Evolutionary conservation across 257 asterid species (phyloP).

Genomic region (Primulina tabacum): DNA sequence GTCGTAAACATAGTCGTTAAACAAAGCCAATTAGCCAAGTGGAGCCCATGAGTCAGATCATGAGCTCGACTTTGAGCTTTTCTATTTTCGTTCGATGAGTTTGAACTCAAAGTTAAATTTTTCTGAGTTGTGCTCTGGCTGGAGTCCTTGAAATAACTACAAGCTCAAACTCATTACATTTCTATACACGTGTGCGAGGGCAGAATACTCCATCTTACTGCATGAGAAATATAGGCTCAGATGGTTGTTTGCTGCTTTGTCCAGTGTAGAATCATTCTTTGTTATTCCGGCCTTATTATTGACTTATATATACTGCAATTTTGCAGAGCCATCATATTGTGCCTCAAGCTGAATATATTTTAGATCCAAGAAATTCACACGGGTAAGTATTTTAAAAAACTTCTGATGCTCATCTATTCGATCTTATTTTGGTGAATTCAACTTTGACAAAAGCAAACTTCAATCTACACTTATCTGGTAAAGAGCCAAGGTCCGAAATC

Average conservation of each 20-base stretch:
- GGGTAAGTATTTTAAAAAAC: constrained; percentile 46
- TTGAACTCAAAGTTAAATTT: too few relatives aligned
- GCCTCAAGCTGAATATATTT: constrained; percentile 77
- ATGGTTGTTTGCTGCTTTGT: not conserved
- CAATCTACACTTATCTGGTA: too few relatives aligned
- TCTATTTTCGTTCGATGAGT: too few relatives aligned
- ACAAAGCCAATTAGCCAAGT: too few relatives aligned
- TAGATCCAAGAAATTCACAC: constrained; percentile 66
- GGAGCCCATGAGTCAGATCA: too few relatives aligned
- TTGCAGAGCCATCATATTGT: constrained; percentile 57
- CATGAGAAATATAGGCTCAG: not conserved
- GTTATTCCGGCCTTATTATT: not conserved
- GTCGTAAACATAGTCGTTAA: too few relatives aligned
- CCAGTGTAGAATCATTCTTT: not conserved
- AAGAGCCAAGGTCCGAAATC: not conserved
- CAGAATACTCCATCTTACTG: not conserved
- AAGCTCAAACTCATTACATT: not conserved
- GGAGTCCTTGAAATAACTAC: too few relatives aligned
- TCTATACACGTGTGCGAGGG: not conserved
- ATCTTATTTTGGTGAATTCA: not conserved
- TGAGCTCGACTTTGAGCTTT: too few relatives aligned
- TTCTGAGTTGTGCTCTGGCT: too few relatives aligned
- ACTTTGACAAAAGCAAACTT: not conserved
- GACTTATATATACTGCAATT: constrained; percentile 13
- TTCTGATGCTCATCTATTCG: not conserved